phyloP scores from a whole-genome alignment of 768 basidiomycete genomes.

The Rhizopogon sp. region DNA sequence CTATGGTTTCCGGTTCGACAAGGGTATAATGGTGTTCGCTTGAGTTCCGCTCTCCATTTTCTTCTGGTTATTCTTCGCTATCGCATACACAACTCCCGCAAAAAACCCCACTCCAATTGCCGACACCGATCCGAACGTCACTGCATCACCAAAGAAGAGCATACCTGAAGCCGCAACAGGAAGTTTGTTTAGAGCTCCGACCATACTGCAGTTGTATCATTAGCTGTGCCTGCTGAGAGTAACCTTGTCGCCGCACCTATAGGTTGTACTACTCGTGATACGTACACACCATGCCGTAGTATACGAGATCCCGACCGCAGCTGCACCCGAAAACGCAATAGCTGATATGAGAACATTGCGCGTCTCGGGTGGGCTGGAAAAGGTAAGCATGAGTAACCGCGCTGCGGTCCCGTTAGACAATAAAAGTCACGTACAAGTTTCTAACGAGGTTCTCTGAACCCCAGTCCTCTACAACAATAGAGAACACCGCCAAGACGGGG shows the following conservation, averaged over 20 bases:
- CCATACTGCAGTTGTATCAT: conserved; percentile 58
- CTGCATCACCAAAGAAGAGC: conserved; percentile 91
- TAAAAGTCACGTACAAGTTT: conserved; percentile 78
- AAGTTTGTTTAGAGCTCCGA: conserved; percentile 94
- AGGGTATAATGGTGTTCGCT: conserved; percentile 54
- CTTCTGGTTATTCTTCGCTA: conserved; percentile 93
- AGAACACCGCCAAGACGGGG: conserved; percentile 80
- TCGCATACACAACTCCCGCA: conserved; percentile 86
- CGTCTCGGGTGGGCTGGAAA: conserved; percentile 71
- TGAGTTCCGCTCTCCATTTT: conserved; percentile 58
- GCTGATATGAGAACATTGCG: conserved; percentile 76
- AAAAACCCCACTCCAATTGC: conserved; percentile 87
- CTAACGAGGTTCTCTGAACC: conserved; percentile 62
- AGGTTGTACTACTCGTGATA: conserved; percentile 96
- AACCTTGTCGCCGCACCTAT: conserved; percentile 52
- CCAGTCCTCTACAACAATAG: conserved; percentile 89
- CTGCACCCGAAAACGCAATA: conserved; percentile 95
- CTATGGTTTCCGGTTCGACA: conserved; percentile 47
- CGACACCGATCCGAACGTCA: conserved; percentile 83
- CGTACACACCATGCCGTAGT: conserved; percentile 99
- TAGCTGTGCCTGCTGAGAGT: conserved; percentile 1
- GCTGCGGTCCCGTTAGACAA: neutral
- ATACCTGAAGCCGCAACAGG: conserved; percentile 99
- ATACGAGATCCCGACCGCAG: conserved; percentile 96
- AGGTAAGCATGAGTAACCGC: conserved; percentile 2